Evolutionary conservation across 352 stramenopile genomes (phyloP), one percentile per base, ranked within the genome.

Genomic region (Phytophthora cryptogea): DNA sequence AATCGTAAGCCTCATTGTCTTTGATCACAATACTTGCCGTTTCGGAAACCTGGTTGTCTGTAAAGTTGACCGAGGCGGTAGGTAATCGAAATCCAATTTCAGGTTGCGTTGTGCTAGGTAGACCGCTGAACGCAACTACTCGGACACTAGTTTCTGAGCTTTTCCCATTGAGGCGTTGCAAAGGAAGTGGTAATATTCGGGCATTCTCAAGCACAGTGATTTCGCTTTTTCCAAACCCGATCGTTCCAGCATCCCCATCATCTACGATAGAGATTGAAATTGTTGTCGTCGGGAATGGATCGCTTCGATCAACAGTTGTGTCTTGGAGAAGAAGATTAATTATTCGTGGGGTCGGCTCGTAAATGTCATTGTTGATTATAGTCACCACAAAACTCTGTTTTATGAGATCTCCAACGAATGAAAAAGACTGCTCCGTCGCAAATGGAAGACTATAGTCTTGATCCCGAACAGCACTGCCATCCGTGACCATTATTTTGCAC

Each of bases 211-310:
- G 17, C 0, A 81, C 63, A 0, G 14, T 54, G 1, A 76, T 17
- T 0, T 63, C 44, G 1, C 30, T 33, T 4, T 40, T 35, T 4
- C 26, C 57, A 64, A 90, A 90, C 4, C 69, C 69, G 31, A 90
- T 74, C 41, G 28, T 60, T 3, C 80, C 80, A 20, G 75, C 78
- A 42, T 90, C 80, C 0, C 76, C 80, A 17, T 88, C 80, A 43
- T 90, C 80, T 1, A 46, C 7, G 41, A 90, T 83, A 2, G 56
- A 69, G 8, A 87, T 63, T 13, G 52, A 63, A 5, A 54, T 49
- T 1, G n/a, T 59, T 14, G 40, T 57, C 2, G 63, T 45, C 2
- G 32, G 20, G 5, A 85, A 61, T 1, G 35, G 16, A 23, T 82
- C 71, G 0, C 64, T 77, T 26, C 74, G 58, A 8, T 39, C 54